Evolutionary conservation across 768 basidiomycete species (phyloP).

Genomic region (Steccherinum ochraceum): DNA sequence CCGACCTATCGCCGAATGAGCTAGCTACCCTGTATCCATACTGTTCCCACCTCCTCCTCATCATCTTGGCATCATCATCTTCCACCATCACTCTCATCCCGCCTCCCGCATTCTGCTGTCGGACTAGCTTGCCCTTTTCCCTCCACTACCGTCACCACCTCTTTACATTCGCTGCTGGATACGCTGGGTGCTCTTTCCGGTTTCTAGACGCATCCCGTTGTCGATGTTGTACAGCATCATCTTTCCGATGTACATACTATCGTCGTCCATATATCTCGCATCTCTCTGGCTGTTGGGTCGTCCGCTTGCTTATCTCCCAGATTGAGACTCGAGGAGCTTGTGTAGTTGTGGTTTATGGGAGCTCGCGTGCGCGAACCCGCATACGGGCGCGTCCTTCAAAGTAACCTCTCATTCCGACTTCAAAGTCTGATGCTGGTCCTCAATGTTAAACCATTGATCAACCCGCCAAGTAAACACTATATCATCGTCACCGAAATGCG

Average conservation of each 20-base stretch:
- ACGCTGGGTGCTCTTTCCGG: neutral
- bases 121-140: constrained; percentile 5
- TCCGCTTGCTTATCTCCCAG: no score
- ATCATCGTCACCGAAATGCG: no score
- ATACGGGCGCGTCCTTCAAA: no score
- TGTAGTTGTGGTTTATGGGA: no score
- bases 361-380: no score
- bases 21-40: constrained; percentile 1
- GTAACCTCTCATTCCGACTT: no score
- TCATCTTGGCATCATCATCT: neutral
- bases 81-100: neutral
- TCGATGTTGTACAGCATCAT: neutral
- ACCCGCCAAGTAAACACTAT: no score
- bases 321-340: no score
- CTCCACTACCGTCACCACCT: neutral
- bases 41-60: neutral
- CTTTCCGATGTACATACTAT: neutral
- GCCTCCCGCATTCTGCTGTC: constrained; percentile 1
- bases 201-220: neutral
- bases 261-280: no score
- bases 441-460: no score
- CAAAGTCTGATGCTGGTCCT: no score
- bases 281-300: no score
- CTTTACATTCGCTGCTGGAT: neutral
- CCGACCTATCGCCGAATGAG: constrained; percentile 38